Evolutionary conservation across 768 basidiomycete species (phyloP).

Genomic region (Kwoniella bestiolae): DNA sequence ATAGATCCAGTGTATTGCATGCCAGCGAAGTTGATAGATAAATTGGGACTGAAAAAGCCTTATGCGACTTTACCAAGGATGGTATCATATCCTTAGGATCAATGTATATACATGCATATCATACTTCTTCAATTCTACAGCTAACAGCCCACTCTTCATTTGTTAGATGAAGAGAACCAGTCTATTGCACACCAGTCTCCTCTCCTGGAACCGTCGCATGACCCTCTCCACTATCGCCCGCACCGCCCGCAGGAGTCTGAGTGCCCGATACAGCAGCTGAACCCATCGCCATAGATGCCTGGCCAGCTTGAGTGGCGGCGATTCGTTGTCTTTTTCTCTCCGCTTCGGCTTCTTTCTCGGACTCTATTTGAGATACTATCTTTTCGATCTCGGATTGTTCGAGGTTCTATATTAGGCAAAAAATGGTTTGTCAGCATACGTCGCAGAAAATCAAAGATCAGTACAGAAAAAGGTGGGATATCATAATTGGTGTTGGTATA

Average conservation of each 20-base stretch:
- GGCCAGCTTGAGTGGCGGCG: conserved; percentile 69
- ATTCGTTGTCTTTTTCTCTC: conserved; percentile 89
- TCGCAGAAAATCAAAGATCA: neutral
- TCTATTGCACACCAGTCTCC: conserved; percentile 44
- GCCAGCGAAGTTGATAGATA: conserved; percentile 76
- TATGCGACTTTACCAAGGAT: conserved; percentile 39
- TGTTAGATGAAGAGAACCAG: no score
- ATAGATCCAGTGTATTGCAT: conserved; percentile 96
- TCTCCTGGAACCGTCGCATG: conserved; percentile 34
- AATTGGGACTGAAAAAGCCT: conserved; percentile 63
- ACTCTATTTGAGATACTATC: conserved; percentile 90
- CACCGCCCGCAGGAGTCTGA: conserved; percentile 20
- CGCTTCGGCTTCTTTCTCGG: conserved; percentile 96
- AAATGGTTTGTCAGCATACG: neutral
- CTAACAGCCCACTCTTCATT: no score
- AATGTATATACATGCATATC: conserved; percentile 21
- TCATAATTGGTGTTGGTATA: no score
- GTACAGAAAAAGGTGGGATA: neutral
- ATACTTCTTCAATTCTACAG: neutral
- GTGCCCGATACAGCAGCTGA: conserved; percentile 19
- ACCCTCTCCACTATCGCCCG: conserved; percentile 21
- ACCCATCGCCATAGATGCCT: conserved; percentile 51
- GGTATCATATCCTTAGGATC: conserved; percentile 19
- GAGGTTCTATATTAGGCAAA: conserved; percentile 67
- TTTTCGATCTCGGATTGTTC: conserved; percentile 84